Base-by-base conservation (phyloP, 192 early-diverging fungal genomes). In the Diversispora epigaea region DNA sequence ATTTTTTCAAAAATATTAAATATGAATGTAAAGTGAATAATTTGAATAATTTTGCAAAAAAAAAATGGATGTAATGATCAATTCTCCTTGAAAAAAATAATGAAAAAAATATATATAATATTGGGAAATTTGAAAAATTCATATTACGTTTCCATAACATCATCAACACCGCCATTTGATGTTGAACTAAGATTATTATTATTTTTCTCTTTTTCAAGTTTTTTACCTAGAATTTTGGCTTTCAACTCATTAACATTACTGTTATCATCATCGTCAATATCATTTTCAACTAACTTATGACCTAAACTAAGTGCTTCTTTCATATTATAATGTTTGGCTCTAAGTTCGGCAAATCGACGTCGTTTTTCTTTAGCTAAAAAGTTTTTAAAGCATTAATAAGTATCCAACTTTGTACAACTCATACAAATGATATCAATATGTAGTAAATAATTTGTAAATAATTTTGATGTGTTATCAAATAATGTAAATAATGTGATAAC, bases 281-380 rank as follows among this genome's bases (percentile, higher is more conserved):
- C 85, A 8, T 83, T 81, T 4, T 89, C 85, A 39, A 85, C 77
- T 43, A 89, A 55, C 44, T 84, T 79, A 47, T 79, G 81, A 10
- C 80, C 81, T 49, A 86, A 79, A 71, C 82, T 68, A 67, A 94
- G 77, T 39, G 90, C 91, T 9, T 86, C 83, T 70, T 88, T 88
- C 93, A 95, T 95, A 75, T 96, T 91, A 82, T 99, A 99, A 77
- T 99, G 97, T 62, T 91, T 79, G 8, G 92, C 81, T 66, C 97
- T 86, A 79, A 93, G 79, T 69, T 85, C 83, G 54, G 85, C 86
- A 81, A 99, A 99, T 79, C 86, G 83, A 61, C 87, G 84, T 71
- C 91, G 92, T 54, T 85, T 88, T 21, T 86, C 84, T 70, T 84
- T 81, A 68, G 78, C 84, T 71, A 64, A 0, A 60, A 45, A 17